phyloP scores from a whole-genome alignment of 148 eudicot genomes.

The Chenopodium quinoa region DNA sequence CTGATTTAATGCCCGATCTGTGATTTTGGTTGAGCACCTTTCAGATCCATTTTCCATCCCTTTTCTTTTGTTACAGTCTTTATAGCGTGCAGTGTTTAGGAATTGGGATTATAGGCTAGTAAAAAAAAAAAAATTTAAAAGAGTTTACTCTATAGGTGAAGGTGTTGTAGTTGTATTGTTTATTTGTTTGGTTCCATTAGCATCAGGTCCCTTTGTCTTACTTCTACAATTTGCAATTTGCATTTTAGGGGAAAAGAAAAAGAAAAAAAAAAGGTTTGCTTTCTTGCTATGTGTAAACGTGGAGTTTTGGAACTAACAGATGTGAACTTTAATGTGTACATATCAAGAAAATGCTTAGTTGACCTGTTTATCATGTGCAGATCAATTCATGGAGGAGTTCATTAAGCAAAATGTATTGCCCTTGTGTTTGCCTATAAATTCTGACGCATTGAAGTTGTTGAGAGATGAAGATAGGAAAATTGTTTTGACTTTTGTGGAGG shows the following conservation, averaged over 20 bases:
- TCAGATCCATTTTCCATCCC: no score
- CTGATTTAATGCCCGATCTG: neutral
- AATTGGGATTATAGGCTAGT: neutral
- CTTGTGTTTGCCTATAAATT: constrained; percentile 64
- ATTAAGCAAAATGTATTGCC: constrained; percentile 81
- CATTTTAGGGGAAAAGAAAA: no score
- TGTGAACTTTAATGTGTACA: neutral
- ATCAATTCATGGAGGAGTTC: constrained; percentile 73
- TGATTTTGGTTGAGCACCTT: neutral
- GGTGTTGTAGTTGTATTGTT: neutral
- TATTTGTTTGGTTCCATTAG: neutral
- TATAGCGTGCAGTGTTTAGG: neutral
- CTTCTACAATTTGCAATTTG: neutral
- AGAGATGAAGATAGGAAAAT: constrained; percentile 86
- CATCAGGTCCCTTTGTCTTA: neutral
- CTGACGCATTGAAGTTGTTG: constrained; percentile 59
- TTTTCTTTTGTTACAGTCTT: neutral
- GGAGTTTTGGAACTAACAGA: neutral
- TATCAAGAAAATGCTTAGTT: constrained; percentile 1
- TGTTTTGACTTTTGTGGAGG: constrained; percentile 67
- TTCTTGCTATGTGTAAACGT: no score
- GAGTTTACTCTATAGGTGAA: neutral
- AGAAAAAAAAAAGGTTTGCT: no score
- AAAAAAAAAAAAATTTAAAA: neutral
- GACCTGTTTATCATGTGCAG: constrained; percentile 37